Evolutionary conservation across 257 asterid species (phyloP).

Genomic region (Coffea canephora): DNA sequence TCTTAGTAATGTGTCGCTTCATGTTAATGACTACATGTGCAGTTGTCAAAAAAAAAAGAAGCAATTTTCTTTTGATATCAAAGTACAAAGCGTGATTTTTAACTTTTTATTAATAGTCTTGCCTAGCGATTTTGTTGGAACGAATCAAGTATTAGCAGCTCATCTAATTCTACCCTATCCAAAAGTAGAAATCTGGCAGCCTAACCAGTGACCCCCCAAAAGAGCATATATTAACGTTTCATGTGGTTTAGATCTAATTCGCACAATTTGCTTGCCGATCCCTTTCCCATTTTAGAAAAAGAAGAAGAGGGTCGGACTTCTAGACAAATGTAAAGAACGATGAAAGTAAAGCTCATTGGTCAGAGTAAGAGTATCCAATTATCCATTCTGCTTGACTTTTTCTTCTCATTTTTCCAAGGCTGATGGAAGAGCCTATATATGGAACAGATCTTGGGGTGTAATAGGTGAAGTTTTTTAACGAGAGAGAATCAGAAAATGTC

Average conservation of each 20-base stretch:
- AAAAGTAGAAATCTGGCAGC: too few species aligned
- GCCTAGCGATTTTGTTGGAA: background rate
- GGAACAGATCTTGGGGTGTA: background rate
- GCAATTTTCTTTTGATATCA: too few species aligned
- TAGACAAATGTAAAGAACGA: background rate
- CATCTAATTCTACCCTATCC: too few species aligned
- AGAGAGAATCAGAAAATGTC: background rate
- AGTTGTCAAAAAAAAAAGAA: background rate
- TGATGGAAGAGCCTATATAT: background rate
- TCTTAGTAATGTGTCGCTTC: background rate
- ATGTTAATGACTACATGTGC: background rate
- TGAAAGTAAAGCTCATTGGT: background rate
- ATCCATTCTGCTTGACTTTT: background rate
- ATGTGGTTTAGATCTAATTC: background rate
- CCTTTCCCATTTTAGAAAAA: background rate
- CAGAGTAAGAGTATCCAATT: background rate
- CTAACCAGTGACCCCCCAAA: too few species aligned
- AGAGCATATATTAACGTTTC: too few species aligned
- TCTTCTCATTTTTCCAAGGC: background rate
- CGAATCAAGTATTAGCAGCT: background rate
- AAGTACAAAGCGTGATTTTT: background rate
- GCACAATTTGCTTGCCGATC: background rate
- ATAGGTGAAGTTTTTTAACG: background rate
- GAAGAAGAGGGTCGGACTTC: background rate
- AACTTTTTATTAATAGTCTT: background rate